A percentile compares a stretch with the other conserved stretches of the same genome.
These are phyloP conservation scores for Pterocarpus santalinus DNA, from an alignment of 306 rosid genomes.

Conservation along the genomic window DNA sequence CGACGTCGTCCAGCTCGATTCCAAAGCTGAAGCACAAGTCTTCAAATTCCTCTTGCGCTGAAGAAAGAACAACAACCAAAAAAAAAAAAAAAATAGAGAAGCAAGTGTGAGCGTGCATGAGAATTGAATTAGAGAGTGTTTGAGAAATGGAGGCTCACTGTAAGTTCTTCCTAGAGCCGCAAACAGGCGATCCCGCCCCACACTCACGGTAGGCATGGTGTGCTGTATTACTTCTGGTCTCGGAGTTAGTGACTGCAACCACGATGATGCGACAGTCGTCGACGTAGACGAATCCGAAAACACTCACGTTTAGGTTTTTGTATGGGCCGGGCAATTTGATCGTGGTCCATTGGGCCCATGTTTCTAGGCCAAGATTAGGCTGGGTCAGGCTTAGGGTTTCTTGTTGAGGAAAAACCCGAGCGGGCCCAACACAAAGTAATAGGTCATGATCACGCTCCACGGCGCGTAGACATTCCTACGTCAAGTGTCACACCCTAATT, in stretches of 20 bases:
- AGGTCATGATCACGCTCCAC: not conserved
- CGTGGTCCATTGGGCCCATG: not conserved
- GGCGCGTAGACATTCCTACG: not conserved
- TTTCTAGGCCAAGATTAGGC: not conserved
- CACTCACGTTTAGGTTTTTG: conserved; percentile 19
- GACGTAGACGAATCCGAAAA: conserved; percentile 13
- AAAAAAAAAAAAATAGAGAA: conserved; percentile 11
- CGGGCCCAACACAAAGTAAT: not conserved
- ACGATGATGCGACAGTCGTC: conserved; percentile 7
- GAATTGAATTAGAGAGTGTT: not conserved
- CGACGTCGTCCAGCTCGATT: conserved; percentile 93
- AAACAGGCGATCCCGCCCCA: conserved; percentile 87
- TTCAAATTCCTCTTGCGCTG: conserved; percentile 91
- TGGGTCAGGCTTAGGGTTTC: not conserved
- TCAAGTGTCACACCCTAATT: conserved; percentile 35
- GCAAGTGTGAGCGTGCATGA: not conserved
- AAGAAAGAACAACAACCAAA: not conserved
- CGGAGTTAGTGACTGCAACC: conserved; percentile 22
- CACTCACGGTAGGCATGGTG: conserved; percentile 88
- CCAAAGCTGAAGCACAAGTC: conserved; percentile 91
- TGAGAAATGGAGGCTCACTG: conserved; percentile 62
- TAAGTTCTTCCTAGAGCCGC: conserved; percentile 77
- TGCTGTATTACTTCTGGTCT: not conserved
- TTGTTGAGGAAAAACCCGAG: not conserved
- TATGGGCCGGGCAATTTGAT: conserved; percentile 33